Percentiles rank a stretch among this genome's conserved stretches.
phyloP scores from a whole-genome alignment of 2,329 filamentous ascomycete genomes.

The Fusarium sp. region DNA sequence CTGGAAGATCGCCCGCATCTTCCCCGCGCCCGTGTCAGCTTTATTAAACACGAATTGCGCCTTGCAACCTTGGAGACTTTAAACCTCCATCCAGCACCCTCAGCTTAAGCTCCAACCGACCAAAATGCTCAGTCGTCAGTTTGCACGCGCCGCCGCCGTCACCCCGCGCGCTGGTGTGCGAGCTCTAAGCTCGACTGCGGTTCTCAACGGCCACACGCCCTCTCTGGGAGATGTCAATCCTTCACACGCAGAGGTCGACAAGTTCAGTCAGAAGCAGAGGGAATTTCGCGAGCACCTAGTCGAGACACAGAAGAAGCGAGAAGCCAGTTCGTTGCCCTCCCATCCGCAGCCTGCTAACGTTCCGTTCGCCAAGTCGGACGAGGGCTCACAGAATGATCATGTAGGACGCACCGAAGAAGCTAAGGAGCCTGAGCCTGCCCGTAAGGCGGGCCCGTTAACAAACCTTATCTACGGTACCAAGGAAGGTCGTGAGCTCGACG shows the following conservation, averaged over 20 bases:
- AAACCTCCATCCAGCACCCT: slow-evolving; percentile 18
- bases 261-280: slow-evolving; percentile 87
- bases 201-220: slow-evolving; percentile 67
- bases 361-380: slow-evolving; percentile 58
- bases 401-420: slow-evolving; percentile 65
- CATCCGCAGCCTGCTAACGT: slow-evolving; percentile 58
- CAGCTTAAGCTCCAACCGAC: slow-evolving; percentile 38
- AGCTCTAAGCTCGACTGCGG: slow-evolving; percentile 68
- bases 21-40: slow-evolving; percentile 35
- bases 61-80: slow-evolving; percentile 23
- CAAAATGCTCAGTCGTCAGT: slow-evolving; percentile 64
- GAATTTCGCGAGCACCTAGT: slow-evolving; percentile 86
- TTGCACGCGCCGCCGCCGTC: slow-evolving; percentile 59
- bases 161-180: slow-evolving; percentile 64
- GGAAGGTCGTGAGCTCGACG: slow-evolving; percentile 92
- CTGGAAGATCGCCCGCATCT: slow-evolving; percentile 32
- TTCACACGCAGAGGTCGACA: slow-evolving; percentile 72
- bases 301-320: slow-evolving; percentile 81
- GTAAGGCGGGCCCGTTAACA: slow-evolving; percentile 79
- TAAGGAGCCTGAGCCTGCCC: slow-evolving; percentile 67
- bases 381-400: slow-evolving; percentile 53
- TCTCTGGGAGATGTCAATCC: slow-evolving; percentile 85
- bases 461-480: slow-evolving; percentile 97
- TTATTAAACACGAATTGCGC: slow-evolving; percentile 37
- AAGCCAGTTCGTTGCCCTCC: slow-evolving; percentile 79